Conservation (phyloP, 345 rosid species). For the Lepidium africanum region DNA sequence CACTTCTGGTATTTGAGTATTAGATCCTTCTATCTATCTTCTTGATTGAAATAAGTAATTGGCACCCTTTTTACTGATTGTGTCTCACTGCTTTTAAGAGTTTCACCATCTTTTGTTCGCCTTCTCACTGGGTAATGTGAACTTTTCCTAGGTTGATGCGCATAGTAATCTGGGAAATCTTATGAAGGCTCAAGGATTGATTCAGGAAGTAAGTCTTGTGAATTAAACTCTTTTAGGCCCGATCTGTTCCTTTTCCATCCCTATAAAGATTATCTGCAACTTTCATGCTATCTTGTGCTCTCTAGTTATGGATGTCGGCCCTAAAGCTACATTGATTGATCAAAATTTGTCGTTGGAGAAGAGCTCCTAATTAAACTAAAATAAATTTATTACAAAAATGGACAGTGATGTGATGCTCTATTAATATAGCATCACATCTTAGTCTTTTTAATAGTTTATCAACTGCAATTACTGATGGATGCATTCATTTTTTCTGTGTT, state of each 20-base stretch:
- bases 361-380: background rate
- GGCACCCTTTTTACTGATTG: background rate
- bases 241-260: conserved; percentile 6
- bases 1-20: conserved; percentile 57
- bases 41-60: background rate
- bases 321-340: background rate
- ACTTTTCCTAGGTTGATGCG: conserved; percentile 72
- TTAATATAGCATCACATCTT: conserved; percentile 22
- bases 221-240: background rate
- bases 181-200: conserved; percentile 92
- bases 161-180: conserved; percentile 92
- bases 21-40: background rate
- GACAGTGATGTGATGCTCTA: conserved; percentile 18
- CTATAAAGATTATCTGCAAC: conserved; percentile 8
- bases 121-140: conserved; percentile 1
- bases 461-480: conserved; percentile 51
- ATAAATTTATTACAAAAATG: conserved; percentile 1
- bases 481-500: conserved; percentile 64
- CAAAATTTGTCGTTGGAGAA: background rate
- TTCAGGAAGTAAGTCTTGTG: conserved; percentile 77
- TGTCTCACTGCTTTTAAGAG: background rate
- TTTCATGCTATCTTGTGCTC: background rate
- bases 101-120: background rate
- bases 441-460: conserved; percentile 24
- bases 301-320: background rate